phyloP scores from a whole-genome alignment of 345 rosid species.

The Brassica carinata region DNA sequence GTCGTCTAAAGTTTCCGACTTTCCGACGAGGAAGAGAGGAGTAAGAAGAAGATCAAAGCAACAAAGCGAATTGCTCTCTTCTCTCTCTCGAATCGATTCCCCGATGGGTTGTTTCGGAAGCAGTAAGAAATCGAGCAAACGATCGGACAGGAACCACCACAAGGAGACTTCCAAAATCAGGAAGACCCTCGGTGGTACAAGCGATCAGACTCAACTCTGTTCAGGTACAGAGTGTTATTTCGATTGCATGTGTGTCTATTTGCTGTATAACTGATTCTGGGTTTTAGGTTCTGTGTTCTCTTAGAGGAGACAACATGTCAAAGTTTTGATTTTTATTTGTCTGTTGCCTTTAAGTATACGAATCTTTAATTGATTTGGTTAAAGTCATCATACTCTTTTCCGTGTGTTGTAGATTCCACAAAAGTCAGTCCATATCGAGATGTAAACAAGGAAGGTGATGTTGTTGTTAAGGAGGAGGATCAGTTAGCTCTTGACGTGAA shows the following conservation, averaged over 20 bases:
- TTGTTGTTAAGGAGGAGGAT: constrained; percentile 44
- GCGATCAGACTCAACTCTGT: constrained; percentile 43
- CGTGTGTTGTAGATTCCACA: constrained; percentile 45
- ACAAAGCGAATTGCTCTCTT: background rate
- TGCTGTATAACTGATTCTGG: constrained; percentile 4
- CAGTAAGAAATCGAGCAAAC: constrained; percentile 48
- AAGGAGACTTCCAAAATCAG: constrained; percentile 22
- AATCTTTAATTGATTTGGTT: constrained; percentile 6
- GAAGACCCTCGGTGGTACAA: constrained; percentile 9
- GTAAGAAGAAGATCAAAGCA: background rate
- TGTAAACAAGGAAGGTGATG: constrained; percentile 46
- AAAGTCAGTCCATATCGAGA: constrained; percentile 48
- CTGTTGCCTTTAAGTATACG: background rate
- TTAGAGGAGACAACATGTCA: constrained; percentile 11
- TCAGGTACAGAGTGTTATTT: constrained; percentile 44
- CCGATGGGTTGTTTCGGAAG: constrained; percentile 72
- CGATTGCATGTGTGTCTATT: constrained; percentile 32
- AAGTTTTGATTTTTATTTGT: background rate
- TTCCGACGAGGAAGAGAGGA: background rate
- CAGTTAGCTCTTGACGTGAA: constrained; percentile 51
- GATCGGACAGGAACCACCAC: constrained; percentile 37
- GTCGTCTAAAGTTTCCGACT: constrained; percentile 3
- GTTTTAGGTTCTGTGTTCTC: constrained; percentile 26
- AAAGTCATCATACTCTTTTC: background rate
- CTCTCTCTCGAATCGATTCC: background rate